Evolutionary conservation across 2,329 filamentous ascomycete species (phyloP).

Genomic region (Neopestalotiopsis sp.): DNA sequence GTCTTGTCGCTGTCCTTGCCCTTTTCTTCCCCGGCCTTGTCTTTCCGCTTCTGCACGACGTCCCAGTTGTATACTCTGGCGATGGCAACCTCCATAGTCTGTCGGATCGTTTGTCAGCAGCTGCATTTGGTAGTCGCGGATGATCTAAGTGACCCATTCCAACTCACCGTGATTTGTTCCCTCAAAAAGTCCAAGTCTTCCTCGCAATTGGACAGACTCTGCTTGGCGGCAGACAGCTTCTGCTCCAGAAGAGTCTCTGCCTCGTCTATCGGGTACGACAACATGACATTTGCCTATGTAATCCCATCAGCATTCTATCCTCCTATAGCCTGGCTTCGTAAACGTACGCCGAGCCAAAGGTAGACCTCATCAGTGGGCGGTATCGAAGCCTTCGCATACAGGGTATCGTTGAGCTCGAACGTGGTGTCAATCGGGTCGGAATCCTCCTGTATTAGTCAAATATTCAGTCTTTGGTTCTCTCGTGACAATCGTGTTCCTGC

Average conservation of each 20-base stretch:
- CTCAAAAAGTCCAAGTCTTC: conserved; percentile 95
- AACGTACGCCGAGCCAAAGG: conserved; percentile 87
- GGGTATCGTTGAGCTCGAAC: conserved; percentile 95
- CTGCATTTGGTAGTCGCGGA: too few species aligned
- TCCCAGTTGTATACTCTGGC: conserved; percentile 99
- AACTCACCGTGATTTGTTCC: conserved; percentile 90
- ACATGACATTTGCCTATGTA: conserved; percentile 88
- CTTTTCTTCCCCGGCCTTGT: conserved; percentile 71
- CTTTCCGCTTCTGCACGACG: conserved; percentile 92
- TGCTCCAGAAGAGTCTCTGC: conserved; percentile 78
- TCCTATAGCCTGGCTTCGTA: not conserved
- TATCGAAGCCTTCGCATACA: conserved; percentile 87
- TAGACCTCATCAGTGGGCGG: conserved; percentile 89
- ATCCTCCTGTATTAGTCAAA: conserved; percentile 43
- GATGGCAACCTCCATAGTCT: conserved; percentile 96
- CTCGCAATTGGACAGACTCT: conserved; percentile 85
- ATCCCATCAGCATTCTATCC: not conserved
- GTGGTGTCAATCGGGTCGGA: conserved; percentile 83
- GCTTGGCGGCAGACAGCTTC: conserved; percentile 80
- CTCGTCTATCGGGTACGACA: conserved; percentile 90
- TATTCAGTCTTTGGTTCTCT: conserved; percentile 15
- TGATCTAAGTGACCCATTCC: not conserved
- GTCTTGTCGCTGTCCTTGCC: conserved; percentile 46
- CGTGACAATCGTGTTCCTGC: not conserved
- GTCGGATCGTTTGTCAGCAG: conserved; percentile 12